Base-by-base conservation (phyloP, 2,329 filamentous ascomycete species). In the Fusarium pininemorale region DNA sequence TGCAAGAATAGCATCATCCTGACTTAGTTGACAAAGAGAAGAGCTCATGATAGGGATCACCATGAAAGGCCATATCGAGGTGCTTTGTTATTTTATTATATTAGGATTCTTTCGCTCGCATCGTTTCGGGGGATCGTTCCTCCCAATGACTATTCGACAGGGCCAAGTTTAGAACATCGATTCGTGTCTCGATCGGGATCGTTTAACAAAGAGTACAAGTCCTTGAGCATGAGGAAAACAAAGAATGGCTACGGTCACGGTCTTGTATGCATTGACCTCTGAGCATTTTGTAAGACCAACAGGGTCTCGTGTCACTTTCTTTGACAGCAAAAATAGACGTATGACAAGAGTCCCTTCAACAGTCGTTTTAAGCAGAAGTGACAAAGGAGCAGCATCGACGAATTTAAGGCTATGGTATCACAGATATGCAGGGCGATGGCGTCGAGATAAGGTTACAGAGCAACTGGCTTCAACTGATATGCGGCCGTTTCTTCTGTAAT, bases 391-490 rank as follows among this genome's bases (percentile, higher is more conserved):
- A 71, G 69, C 44, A 64, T 61, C 66, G 58, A 54, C 55, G 64
- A 60, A 74, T 76, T 75, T 77, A 77, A 70, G 70, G 59, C 56
- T 61, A 64, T 56, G 60, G 68, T 66, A 66, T 71, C 67, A 66
- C 66, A 62, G 62, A 57, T 54, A 70, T 64, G 70, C 67, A 65
- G 67, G 64, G 60, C 58, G 65, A 66, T 55, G 57, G 59, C 63
- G 60, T 57, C 39, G 51, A 77, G 75, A 77, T 78, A 77, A 78
- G 75, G 62, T 68, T 60, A 68, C 66, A 63, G 63, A 67, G 55
- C 16, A 65, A 67, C 57, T 56, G 57, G 58, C 64, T 64, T 74
- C 53, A 51, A 63, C 64, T 70, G 75, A 78, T 76, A 77, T 76
- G 75, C 72, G 67, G 63, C 56, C 67, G 61, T 73, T 65, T 73